Evolutionary conservation across 179 eudicot species (phyloP).

Genomic region (Silene coronaria): DNA sequence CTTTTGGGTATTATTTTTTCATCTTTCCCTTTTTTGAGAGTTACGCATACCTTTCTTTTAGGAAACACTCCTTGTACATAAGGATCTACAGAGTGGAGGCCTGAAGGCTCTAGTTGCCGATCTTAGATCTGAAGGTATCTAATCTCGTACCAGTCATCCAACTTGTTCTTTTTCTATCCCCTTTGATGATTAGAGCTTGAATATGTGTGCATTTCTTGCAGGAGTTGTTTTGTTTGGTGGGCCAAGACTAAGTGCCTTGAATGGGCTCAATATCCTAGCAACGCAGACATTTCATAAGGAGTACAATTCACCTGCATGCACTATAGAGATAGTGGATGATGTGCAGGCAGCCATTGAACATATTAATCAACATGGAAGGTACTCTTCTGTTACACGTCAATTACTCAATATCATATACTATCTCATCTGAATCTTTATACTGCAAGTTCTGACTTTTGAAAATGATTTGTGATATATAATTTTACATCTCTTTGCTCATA

Average conservation of each 20-base stretch:
- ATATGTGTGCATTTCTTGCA: conserved; percentile 26
- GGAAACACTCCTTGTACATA: conserved; percentile 90
- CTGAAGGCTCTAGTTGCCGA: conserved; percentile 48
- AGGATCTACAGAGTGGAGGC: conserved; percentile 52
- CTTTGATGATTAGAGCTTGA: conserved; percentile 6
- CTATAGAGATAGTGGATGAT: conserved; percentile 87
- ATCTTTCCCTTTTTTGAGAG: neutral
- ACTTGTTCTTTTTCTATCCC: neutral
- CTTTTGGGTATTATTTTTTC: neutral
- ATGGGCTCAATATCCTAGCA: conserved; percentile 51
- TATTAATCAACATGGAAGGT: conserved; percentile 88
- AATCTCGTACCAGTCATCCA: too few relatives aligned
- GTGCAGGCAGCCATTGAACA: conserved; percentile 83
- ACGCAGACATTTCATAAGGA: conserved; percentile 71
- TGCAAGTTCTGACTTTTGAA: neutral
- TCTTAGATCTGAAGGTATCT: conserved; percentile 61
- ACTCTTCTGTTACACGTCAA: neutral
- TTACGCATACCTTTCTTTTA: conserved; percentile 16
- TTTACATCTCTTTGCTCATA: neutral
- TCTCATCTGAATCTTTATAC: neutral
- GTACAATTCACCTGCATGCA: conserved; percentile 78
- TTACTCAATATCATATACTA: neutral
- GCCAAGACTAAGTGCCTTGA: conserved; percentile 58
- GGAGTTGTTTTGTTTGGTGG: conserved; percentile 80
- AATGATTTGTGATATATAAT: neutral